Evolutionary conservation across 208 protist genomes (phyloP).

Genomic region (Kentomonas sorsogonicus): DNA sequence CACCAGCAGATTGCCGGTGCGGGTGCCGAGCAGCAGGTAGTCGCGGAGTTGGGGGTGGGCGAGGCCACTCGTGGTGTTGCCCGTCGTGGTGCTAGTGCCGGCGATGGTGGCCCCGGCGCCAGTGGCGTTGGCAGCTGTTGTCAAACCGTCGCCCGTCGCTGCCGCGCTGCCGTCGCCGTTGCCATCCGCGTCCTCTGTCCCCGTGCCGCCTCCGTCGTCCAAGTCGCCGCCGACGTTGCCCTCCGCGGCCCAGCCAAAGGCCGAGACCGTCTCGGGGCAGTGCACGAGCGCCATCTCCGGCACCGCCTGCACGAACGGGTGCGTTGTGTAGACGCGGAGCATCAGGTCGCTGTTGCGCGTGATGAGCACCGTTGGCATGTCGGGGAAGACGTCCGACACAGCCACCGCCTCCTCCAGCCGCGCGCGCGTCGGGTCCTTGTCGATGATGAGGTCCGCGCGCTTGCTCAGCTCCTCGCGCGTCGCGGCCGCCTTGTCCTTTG

Average conservation of each 20-base stretch:
- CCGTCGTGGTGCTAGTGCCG: not conserved
- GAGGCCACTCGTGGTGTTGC: too few relatives aligned
- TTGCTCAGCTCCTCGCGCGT: not conserved
- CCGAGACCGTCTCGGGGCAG: conserved; percentile 46
- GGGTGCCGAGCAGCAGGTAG: conserved; percentile 39
- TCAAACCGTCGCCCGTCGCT: conserved; percentile 13
- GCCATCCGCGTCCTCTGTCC: too few relatives aligned
- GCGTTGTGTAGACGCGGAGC: conserved; percentile 56
- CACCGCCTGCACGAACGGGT: conserved; percentile 45
- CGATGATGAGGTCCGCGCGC: not conserved
- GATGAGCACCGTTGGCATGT: conserved; percentile 39
- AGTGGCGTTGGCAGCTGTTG: too few relatives aligned
- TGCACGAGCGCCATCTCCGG: conserved; percentile 47
- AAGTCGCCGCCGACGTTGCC: too few relatives aligned
- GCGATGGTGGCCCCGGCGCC: conserved; percentile 9
- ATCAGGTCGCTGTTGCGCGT: conserved; percentile 58
- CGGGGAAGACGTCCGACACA: conserved; percentile 30
- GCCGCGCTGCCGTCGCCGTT: too few relatives aligned
- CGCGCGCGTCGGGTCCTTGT: conserved; percentile 19
- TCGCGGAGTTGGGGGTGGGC: conserved; percentile 27
- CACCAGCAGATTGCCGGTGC: conserved; percentile 23
- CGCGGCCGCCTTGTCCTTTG: not conserved
- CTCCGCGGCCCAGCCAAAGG: conserved; percentile 55
- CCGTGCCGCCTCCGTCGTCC: too few relatives aligned
- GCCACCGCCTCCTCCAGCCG: conserved; percentile 26